Evolutionary conservation across 768 basidiomycete species (phyloP).

Genomic region (Naganishia vaughanmartiniae): DNA sequence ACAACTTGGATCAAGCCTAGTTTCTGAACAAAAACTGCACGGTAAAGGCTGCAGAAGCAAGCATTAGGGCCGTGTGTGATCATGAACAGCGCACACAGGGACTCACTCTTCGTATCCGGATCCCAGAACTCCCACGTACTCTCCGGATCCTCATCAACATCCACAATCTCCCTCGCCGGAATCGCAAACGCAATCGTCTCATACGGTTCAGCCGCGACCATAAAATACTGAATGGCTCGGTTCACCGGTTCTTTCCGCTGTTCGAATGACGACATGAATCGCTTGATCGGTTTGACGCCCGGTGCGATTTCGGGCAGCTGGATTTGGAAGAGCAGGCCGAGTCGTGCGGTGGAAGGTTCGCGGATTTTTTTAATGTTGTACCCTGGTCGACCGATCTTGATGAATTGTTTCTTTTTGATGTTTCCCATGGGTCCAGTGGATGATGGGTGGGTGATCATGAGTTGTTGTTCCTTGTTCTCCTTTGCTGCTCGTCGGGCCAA

Average conservation of each 20-base stretch:
- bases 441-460: constrained; percentile 68
- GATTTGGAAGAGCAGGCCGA: constrained; percentile 96
- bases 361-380: constrained; percentile 81
- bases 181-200: constrained; percentile 99
- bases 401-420: constrained; percentile 75
- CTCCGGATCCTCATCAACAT: constrained; percentile 68
- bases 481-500: constrained; percentile 94
- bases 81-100: background rate
- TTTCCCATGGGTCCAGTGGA: constrained; percentile 58
- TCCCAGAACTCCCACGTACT: constrained; percentile 99
- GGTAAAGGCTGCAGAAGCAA: constrained; percentile 1
- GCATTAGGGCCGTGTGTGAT: background rate
- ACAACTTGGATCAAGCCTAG: background rate
- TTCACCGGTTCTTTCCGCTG: constrained; percentile 93
- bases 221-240: constrained; percentile 93
- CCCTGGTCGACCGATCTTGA: constrained; percentile 92
- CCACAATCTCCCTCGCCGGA: constrained; percentile 83
- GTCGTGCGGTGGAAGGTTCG: constrained; percentile 75
- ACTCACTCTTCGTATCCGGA: constrained; percentile 84
- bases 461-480: constrained; percentile 88
- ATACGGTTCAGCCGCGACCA: constrained; percentile 98
- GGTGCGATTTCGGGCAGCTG: constrained; percentile 83
- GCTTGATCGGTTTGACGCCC: constrained; percentile 74
- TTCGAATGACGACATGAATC: constrained; percentile 98
- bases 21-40: constrained; percentile 21